Evolutionary conservation across 2,329 filamentous ascomycete genomes (phyloP).

Genomic region (Cladosporium sp.): DNA sequence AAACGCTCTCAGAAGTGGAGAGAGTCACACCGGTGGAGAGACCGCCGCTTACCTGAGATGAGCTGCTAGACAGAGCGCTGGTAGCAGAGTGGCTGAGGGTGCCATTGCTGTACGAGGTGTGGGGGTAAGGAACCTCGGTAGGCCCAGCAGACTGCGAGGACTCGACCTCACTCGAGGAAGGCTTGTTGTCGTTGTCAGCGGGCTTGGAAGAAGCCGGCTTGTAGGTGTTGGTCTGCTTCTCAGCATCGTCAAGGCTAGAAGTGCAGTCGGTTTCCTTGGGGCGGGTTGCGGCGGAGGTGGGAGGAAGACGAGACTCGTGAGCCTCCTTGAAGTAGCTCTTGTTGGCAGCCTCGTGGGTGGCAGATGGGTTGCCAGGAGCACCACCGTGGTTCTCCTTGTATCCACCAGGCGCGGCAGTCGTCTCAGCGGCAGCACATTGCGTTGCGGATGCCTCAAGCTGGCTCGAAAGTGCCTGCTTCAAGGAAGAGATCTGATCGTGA

Average conservation of each 20-base stretch:
- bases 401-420: neutral
- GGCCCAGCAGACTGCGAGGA: neutral
- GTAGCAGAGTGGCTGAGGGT: constrained; percentile 2
- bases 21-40: neutral
- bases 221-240: neutral
- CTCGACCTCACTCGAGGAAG: neutral
- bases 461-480: constrained; percentile 5
- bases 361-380: constrained; percentile 6
- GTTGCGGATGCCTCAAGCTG: constrained; percentile 4
- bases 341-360: constrained; percentile 6
- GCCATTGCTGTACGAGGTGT: constrained; percentile 7
- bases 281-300: neutral
- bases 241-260: neutral
- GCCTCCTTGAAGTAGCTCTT: constrained; percentile 6
- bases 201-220: neutral
- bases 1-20: neutral
- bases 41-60: neutral
- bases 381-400: constrained; percentile 1
- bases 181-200: neutral
- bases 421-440: neutral
- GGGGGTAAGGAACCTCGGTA: constrained; percentile 1
- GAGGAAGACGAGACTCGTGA: constrained; percentile 3
- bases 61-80: neutral
- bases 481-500: constrained; percentile 5
- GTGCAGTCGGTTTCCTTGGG: neutral